Evolutionary conservation across 805 yeast genomes (phyloP).

Genomic region (Cyberlindnera lachancei): DNA sequence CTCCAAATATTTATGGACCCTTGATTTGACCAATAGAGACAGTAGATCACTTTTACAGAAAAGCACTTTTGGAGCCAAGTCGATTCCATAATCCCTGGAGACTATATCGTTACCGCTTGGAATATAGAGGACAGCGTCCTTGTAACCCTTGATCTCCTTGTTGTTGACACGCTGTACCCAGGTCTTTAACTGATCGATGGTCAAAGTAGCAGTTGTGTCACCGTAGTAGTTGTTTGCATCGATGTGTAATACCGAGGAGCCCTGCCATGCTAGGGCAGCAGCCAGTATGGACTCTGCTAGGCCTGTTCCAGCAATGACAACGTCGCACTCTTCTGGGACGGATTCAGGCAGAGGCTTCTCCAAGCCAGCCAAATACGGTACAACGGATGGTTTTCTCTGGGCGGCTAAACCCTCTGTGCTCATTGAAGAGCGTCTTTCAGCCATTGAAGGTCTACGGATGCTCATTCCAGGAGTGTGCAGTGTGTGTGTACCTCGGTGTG

Average conservation of each 20-base stretch:
- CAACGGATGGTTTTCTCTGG: constrained; percentile 26
- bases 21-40: constrained; percentile 67
- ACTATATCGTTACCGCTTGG: constrained; percentile 44
- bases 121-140: constrained; percentile 73
- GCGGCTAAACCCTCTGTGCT: constrained; percentile 16
- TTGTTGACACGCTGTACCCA: constrained; percentile 74
- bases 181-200: constrained; percentile 74
- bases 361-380: constrained; percentile 71
- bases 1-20: constrained; percentile 88
- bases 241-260: constrained; percentile 88
- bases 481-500: neutral
- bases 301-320: constrained; percentile 89
- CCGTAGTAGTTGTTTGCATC: constrained; percentile 86
- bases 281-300: constrained; percentile 82
- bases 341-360: constrained; percentile 61
- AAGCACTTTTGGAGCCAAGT: constrained; percentile 76
- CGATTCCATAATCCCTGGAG: constrained; percentile 78
- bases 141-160: constrained; percentile 31
- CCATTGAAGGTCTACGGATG: constrained; percentile 56
- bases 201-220: constrained; percentile 77
- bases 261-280: constrained; percentile 96
- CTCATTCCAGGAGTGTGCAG: constrained; percentile 10
- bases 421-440: constrained; percentile 56
- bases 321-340: constrained; percentile 74
- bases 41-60: constrained; percentile 88